Percentiles rank a stretch among this genome's conserved stretches.
Conservation (phyloP, 805 yeast genomes). For the Torulaspora microellipsoides region DNA sequence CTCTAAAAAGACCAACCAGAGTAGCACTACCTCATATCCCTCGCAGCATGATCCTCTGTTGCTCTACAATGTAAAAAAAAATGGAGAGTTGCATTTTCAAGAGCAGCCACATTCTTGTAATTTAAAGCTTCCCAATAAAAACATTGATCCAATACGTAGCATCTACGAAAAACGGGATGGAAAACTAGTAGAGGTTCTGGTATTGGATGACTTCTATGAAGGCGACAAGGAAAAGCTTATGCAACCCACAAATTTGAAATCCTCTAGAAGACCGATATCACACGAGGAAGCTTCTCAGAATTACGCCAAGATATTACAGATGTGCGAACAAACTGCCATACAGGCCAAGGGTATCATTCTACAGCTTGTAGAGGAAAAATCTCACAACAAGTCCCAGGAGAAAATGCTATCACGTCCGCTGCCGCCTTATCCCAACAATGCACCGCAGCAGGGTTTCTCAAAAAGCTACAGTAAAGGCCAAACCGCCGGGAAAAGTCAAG, state of each 20-base stretch:
- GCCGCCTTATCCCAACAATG: slow-evolving; percentile 3
- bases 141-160: slow-evolving; percentile 1
- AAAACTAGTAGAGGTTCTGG: slow-evolving; percentile 24
- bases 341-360: slow-evolving; percentile 25
- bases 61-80: neutral
- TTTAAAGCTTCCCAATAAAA: too few relatives aligned
- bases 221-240: neutral
- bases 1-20: slow-evolving; percentile 21
- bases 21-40: slow-evolving; percentile 21
- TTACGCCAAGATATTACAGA: slow-evolving; percentile 15
- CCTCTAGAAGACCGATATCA: neutral
- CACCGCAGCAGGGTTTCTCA: too few relatives aligned
- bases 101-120: neutral
- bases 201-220: slow-evolving; percentile 21
- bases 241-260: neutral
- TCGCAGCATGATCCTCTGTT: slow-evolving; percentile 2
- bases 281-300: slow-evolving; percentile 4
- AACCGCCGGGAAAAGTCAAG: neutral
- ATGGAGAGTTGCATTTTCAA: too few relatives aligned
- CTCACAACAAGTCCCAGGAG: neutral
- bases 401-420: slow-evolving; percentile 7
- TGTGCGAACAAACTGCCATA: slow-evolving; percentile 31
- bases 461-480: too few relatives aligned
- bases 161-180: slow-evolving; percentile 20
- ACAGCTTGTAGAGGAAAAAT: slow-evolving; percentile 16